Evolutionary conservation across 495 filamentous ascomycete genomes (phyloP).

Genomic region (Neurospora sp.): DNA sequence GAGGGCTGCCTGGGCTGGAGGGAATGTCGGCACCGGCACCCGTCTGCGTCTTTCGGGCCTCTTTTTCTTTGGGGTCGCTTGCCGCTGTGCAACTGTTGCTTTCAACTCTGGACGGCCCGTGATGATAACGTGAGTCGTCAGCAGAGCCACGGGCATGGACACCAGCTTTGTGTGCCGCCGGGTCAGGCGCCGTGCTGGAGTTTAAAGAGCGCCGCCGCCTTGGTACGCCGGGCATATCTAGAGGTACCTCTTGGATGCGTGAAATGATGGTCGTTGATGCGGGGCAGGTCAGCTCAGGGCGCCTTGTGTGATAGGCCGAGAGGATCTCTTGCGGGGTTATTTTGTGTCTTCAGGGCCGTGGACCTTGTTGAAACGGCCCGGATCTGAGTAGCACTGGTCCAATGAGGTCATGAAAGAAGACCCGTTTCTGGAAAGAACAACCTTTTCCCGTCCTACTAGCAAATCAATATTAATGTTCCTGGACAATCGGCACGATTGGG

Average conservation of each 20-base stretch:
- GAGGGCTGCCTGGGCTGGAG: background rate
- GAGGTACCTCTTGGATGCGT: background rate
- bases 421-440: background rate
- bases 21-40: background rate
- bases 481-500: background rate
- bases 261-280: conserved; percentile 3
- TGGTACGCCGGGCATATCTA: background rate
- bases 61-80: background rate
- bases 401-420: conserved; percentile 11
- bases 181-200: background rate
- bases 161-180: background rate
- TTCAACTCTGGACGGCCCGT: background rate
- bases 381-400: conserved; percentile 14
- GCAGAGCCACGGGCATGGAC: background rate
- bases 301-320: conserved; percentile 6
- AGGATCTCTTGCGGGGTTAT: conserved; percentile 2
- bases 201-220: background rate
- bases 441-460: background rate
- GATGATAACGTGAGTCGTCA: background rate
- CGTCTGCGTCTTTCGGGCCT: background rate
- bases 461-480: background rate
- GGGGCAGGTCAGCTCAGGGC: conserved; percentile 2
- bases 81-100: background rate
- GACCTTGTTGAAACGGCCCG: conserved; percentile 19
- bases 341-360: conserved; percentile 3